A percentile compares a stretch with the other conserved stretches of the same genome.
Conservation (phyloP, 768 basidiomycete genomes). For the Termitomyces sp. region DNA sequence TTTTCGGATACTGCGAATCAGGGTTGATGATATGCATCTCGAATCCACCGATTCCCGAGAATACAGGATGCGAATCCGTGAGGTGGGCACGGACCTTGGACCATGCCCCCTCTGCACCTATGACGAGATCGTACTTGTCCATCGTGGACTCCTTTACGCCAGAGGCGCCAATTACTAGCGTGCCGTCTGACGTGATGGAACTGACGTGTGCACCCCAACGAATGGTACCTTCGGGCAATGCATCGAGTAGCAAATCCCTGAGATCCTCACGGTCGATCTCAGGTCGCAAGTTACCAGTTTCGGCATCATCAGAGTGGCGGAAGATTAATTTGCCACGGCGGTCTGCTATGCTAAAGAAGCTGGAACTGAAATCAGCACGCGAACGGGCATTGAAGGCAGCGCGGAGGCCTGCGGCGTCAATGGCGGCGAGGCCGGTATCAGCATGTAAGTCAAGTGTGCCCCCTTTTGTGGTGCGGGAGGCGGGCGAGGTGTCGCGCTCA, state of each 20-base stretch:
- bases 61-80: conserved; percentile 25
- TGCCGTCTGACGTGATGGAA: conserved; percentile 4
- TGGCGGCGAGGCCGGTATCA: conserved; percentile 22
- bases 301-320: conserved; percentile 6
- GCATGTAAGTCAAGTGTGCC: conserved; percentile 26
- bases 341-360: conserved; percentile 16
- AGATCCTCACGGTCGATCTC: conserved; percentile 26
- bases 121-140: conserved; percentile 20
- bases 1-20: conserved; percentile 19
- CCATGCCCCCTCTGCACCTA: conserved; percentile 35
- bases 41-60: conserved; percentile 26
- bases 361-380: conserved; percentile 16
- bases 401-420: conserved; percentile 23
- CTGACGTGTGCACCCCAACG: conserved; percentile 21
- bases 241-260: conserved; percentile 23
- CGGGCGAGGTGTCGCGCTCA: conserved; percentile 21
- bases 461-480: conserved; percentile 20
- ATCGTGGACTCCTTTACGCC: conserved; percentile 9
- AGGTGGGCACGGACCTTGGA: conserved; percentile 33
- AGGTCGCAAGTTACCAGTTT: conserved; percentile 14
- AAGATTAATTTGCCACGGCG: conserved; percentile 11
- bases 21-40: conserved; percentile 15
- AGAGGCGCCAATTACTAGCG: conserved; percentile 12
- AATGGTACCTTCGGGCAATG: conserved; percentile 18
- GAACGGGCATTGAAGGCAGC: conserved; percentile 19